Evolutionary conservation across 306 rosid species (phyloP).

Genomic region (Prinsepia uniflora): DNA sequence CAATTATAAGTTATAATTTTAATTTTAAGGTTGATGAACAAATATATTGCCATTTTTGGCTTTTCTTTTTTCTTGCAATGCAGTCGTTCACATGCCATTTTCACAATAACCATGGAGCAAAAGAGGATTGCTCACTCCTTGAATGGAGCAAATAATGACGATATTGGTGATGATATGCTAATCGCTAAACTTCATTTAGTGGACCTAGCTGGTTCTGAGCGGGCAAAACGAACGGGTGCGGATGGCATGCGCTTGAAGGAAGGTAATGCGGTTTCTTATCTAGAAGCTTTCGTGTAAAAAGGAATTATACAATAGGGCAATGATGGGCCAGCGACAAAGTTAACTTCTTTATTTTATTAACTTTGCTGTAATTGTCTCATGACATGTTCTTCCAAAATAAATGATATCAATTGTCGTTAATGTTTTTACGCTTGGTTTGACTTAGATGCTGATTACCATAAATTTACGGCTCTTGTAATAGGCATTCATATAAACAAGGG

Average conservation of each 20-base stretch:
- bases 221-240: constrained; percentile 95
- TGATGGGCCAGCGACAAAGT: not conserved
- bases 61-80: not conserved
- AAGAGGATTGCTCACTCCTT: constrained; percentile 38
- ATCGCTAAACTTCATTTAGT: constrained; percentile 89
- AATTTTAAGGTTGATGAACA: not conserved
- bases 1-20: not conserved
- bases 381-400: not conserved
- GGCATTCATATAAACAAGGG: constrained; percentile 98
- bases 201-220: constrained; percentile 95
- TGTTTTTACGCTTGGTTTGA: not conserved
- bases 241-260: constrained; percentile 97
- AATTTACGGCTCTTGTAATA: constrained; percentile 22
- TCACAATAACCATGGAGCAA: constrained; percentile 90
- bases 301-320: not conserved
- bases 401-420: not conserved
- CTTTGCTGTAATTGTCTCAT: not conserved
- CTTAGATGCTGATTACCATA: not conserved
- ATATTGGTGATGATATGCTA: constrained; percentile 67
- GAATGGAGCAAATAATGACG: constrained; percentile 35
- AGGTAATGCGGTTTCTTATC: constrained; percentile 43
- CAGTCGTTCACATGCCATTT: constrained; percentile 97
- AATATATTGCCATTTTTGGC: not conserved
- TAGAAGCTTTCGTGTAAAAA: not conserved
- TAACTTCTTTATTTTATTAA: not conserved